Base-by-base conservation (phyloP, 1,284 basidiomycete genomes). In the Agaricales sp. region DNA sequence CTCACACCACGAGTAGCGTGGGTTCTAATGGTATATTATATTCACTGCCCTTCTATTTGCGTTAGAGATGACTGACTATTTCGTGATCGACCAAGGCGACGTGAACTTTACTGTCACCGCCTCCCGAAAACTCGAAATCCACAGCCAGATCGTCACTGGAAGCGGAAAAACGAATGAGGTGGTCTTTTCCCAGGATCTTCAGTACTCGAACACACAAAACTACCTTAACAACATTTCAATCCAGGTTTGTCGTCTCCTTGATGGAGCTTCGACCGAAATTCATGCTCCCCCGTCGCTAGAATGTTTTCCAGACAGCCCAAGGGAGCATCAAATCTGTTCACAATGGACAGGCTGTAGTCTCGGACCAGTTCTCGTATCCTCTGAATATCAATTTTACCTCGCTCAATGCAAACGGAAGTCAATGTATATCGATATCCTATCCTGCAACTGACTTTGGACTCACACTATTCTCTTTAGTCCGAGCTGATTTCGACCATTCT, bases 31-130 rank as follows among this genome's bases (percentile, higher is more conserved):
- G 67, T 3, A 65, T 6, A 6, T 14, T 30, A 6, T 14, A 30
- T 6, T 14, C 26, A 30, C n/a, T n/a, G n/a, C n/a, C n/a, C n/a
- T n/a, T n/a, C n/a, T n/a, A n/a, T n/a, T n/a, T n/a, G n/a, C n/a
- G n/a, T n/a, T n/a, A n/a, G n/a, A n/a, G n/a, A n/a, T n/a, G n/a
- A n/a, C n/a, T n/a, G n/a, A n/a, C n/a, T n/a, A n/a, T n/a, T n/a
- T n/a, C n/a, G n/a, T n/a, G n/a, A n/a, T n/a, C n/a, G n/a, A n/a
- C 14, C 26, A 6, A 30, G 26, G 74, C 47, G 69, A 77, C 52
- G 62, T 78, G 44, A 71, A 70, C 43, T 59, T 80, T 48, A 77
- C 75, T 0, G 70, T 79, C 21, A 61, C 53, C 3, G 74, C 75
- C 1, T 67, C 63, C 24, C 67, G 65, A 13, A 62, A 59, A 21